A percentile compares a stretch with the other conserved stretches of the same genome.
Conservation (phyloP, 371 early-diverging fungal genomes). For the Mortierella sp. region DNA sequence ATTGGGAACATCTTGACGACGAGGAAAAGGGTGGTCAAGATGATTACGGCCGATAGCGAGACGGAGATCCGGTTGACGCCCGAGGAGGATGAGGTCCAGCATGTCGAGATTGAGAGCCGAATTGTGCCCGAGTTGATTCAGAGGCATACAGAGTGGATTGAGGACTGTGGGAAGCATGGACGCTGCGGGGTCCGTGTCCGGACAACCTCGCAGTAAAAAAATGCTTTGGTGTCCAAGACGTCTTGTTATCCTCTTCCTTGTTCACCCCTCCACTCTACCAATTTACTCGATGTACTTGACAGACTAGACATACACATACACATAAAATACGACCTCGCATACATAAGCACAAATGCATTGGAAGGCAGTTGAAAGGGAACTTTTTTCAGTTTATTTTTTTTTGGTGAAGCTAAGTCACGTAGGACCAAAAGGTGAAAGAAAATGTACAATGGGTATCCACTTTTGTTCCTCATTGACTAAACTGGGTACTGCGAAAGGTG, state of each 20-base stretch:
- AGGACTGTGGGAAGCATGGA: conserved; percentile 49
- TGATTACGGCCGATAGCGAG: conserved; percentile 74
- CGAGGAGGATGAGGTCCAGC: conserved; percentile 67
- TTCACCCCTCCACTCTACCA: neutral
- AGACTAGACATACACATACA: no score
- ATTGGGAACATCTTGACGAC: conserved; percentile 94
- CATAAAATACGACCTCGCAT: neutral
- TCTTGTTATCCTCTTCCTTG: neutral
- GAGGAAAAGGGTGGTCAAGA: conserved; percentile 86
- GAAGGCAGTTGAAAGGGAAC: neutral
- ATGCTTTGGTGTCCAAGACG: neutral
- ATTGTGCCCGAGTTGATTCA: conserved; percentile 85
- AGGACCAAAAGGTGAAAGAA: neutral
- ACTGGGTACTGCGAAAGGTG: neutral
- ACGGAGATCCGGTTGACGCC: conserved; percentile 73
- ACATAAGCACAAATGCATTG: no score
- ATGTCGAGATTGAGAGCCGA: conserved; percentile 88
- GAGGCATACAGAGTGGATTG: conserved; percentile 77
- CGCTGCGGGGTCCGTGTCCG: conserved; percentile 33
- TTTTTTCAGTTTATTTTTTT: neutral
- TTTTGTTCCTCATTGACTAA: neutral
- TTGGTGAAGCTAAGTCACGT: neutral
- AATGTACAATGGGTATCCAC: neutral
- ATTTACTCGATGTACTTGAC: neutral
- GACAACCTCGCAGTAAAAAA: conserved; percentile 4